Evolutionary conservation across 1,139 yeast genomes (phyloP), one percentile per base, ranked within the genome.

Genomic region (Kodamaea suecica): DNA sequence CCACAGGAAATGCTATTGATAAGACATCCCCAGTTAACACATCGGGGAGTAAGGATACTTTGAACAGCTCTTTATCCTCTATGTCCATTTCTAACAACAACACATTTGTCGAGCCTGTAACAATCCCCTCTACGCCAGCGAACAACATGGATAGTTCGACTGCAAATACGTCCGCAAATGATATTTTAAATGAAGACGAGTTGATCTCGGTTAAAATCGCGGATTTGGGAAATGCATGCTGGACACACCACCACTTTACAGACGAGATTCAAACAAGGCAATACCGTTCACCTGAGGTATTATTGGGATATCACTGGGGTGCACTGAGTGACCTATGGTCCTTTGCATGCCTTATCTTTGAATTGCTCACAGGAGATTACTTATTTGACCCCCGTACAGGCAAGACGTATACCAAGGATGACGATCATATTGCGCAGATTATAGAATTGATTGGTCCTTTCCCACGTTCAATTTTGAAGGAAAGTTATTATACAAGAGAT

Each of bases 231-330:
- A 70, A 70, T 45, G 75, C 76, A 9, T 69, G 75, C 44, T 70
- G 75, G 74, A 55, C 64, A 11, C 61, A 63, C 38, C 75, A 69
- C 43, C 76, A 70, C 48, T 70, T 70, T 46, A 70, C 76, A 4
- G 75, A 70, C 46, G 76, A 69, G 45, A 70, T 70, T 35, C 76
- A 70, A 52, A 70, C 76, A 8, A 54, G 76, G 36, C 76, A 70
- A 44, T 70, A 70, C 42, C 52, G 76, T 23, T 58, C 72, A 2
- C 76, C 76, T 1, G 76, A 70, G 46, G 71, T 70, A 2, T 53
- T 70, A 13, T 50, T 70, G 36, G 75, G 76, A 4, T 66, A 67
- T 43, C 73, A 68, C 40, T 70, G 76, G 76, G 76, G 76, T 4
- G 70, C 74, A 0, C 63, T 68, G 32, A 61, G 73, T 16, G 76